phyloP scores from a whole-genome alignment of 768 basidiomycete species.

The Termitomyces sp. region DNA sequence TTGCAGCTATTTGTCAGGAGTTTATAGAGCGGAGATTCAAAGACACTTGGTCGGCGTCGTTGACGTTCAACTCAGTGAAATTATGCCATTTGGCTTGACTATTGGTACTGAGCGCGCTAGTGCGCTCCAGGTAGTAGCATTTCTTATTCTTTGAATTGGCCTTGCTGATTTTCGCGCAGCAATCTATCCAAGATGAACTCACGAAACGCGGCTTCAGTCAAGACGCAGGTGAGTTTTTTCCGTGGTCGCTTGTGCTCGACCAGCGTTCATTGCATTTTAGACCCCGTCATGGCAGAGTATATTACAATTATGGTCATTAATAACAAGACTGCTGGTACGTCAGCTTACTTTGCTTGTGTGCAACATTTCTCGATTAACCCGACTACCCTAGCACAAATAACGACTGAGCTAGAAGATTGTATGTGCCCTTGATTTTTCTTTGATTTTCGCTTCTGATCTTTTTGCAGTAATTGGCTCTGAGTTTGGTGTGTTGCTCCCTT shows the following conservation, averaged over 20 bases:
- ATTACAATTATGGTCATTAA: constrained; percentile 95
- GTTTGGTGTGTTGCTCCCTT: constrained; percentile 47
- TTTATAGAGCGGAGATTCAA: constrained; percentile 25
- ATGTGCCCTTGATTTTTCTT: constrained; percentile 16
- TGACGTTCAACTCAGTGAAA: constrained; percentile 18
- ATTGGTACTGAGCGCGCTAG: constrained; percentile 76
- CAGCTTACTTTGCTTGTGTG: neutral
- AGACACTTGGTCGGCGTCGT: constrained; percentile 20
- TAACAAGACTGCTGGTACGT: constrained; percentile 73
- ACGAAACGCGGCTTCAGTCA: constrained; percentile 65
- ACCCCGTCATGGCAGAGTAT: constrained; percentile 91
- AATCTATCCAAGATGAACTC: constrained; percentile 79
- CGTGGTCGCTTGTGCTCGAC: constrained; percentile 1
- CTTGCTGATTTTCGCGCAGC: constrained; percentile 30
- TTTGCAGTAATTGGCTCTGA: constrained; percentile 68
- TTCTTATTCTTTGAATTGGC: neutral
- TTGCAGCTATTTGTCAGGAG: constrained; percentile 9
- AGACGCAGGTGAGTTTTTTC: constrained; percentile 57
- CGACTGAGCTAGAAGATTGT: constrained; percentile 83
- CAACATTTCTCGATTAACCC: constrained; percentile 8
- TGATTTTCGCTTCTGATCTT: neutral
- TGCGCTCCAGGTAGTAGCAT: constrained; percentile 52
- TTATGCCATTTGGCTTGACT: constrained; percentile 70
- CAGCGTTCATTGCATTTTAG: constrained; percentile 28
- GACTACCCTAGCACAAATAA: constrained; percentile 64